Base-by-base conservation (phyloP, 164 flowering plant species). In the Aristolochia contorta region DNA sequence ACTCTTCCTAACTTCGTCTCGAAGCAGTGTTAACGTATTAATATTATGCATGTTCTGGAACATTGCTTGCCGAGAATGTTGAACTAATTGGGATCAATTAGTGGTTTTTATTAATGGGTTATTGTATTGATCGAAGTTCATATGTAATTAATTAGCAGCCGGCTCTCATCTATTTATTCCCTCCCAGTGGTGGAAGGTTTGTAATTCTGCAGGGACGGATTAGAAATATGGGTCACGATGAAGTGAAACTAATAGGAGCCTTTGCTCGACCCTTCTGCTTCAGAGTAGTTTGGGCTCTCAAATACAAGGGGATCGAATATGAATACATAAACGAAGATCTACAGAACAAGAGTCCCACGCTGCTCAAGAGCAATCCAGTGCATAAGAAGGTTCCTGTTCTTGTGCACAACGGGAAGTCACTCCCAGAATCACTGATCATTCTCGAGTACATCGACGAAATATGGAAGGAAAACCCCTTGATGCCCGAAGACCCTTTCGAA, bases 361-460 rank as follows among this genome's bases (percentile, higher is more conserved):
- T 57, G 24, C 32, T 63, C 23, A 15, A 22, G 52, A 33, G 21
- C 58, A 63, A 63, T 50, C 59, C 65, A 33, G 59, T 64, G 5
- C 5, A 56, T 46, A 64, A 46, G 21, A 43, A 56, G 27, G 19
- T 64, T 25, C 65, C 59, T 0, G 65, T 62, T 21, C 22, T 62
- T 6, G 56, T 62, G 0, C 65, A 62, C 23, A 6, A 25, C 5
- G 59, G 5, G n/a, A 62, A 54, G 12, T 45, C 65, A 16, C 43
- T 62, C 2, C 16, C 55, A 0, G 66, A 64, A 23, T 64, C 66
- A 12, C 46, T 64, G 8, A 19, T 64, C 46, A 64, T 64, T 48
- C 59, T 64, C 7, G 60, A 64, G 56, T 56, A 64, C 66, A 64
- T 64, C 16, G 66, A 64, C 6, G 65, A 63, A 18, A 43, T 32